phyloP scores from a whole-genome alignment of 768 basidiomycete species.

The Tubosaeta sp. region DNA sequence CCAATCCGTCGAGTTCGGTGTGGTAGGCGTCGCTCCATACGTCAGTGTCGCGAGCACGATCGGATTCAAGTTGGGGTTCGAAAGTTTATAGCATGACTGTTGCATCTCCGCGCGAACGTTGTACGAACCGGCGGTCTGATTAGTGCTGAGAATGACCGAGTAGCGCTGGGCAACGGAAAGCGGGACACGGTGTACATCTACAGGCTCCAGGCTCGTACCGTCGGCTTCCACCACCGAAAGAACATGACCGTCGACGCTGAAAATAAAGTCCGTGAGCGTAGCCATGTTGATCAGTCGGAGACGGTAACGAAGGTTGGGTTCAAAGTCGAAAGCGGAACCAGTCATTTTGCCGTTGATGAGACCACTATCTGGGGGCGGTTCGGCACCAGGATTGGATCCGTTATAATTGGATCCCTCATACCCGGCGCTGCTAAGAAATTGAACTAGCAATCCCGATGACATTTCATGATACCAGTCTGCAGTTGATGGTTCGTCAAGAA shows the following conservation, averaged over 20 bases:
- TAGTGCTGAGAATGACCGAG: slow-evolving; percentile 42
- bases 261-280: slow-evolving; percentile 42
- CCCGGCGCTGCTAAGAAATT: slow-evolving; percentile 27
- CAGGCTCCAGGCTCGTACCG: slow-evolving; percentile 40
- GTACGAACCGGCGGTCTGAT: slow-evolving; percentile 34
- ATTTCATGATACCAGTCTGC: slow-evolving; percentile 33
- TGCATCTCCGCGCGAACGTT: slow-evolving; percentile 38
- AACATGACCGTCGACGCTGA: slow-evolving; percentile 44
- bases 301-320: slow-evolving; percentile 38
- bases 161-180: slow-evolving; percentile 48
- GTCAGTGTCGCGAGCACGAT: slow-evolving; percentile 29
- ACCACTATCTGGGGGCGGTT: slow-evolving; percentile 37
- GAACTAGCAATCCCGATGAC: slow-evolving; percentile 27
- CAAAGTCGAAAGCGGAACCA: slow-evolving; percentile 28
- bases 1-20: slow-evolving; percentile 26
- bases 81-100: slow-evolving; percentile 27
- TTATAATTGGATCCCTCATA: slow-evolving; percentile 27
- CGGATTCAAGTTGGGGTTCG: slow-evolving; percentile 25
- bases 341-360: slow-evolving; percentile 31
- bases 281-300: slow-evolving; percentile 47
- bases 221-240: slow-evolving; percentile 48
- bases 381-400: slow-evolving; percentile 30
- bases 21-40: slow-evolving; percentile 24
- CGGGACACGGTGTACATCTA: slow-evolving; percentile 35
- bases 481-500: background rate